Conservation (phyloP, 148 eudicot genomes). For the Spergularia marina region DNA sequence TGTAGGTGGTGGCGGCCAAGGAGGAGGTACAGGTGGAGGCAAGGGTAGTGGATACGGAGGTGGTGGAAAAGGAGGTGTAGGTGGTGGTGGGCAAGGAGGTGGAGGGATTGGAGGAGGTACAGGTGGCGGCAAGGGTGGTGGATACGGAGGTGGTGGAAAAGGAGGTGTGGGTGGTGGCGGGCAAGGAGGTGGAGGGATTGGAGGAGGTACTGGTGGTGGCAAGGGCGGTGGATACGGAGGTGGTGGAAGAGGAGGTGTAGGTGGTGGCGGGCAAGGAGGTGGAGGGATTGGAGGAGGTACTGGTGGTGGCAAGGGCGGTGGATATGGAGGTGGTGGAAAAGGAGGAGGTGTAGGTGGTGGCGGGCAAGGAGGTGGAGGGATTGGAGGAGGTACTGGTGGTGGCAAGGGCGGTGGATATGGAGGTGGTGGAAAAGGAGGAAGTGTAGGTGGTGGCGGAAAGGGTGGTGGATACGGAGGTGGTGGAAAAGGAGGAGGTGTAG, state of each 20-base stretch:
- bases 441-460: background rate
- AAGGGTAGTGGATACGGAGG: background rate
- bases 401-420: background rate
- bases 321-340: background rate
- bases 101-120: slow-evolving; percentile 9
- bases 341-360: slow-evolving; percentile 5
- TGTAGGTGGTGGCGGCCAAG: slow-evolving; percentile 4
- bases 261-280: background rate
- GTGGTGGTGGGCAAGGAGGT: slow-evolving; percentile 3
- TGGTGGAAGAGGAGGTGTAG: background rate
- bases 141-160: background rate
- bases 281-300: slow-evolving; percentile 10
- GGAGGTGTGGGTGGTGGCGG: slow-evolving; percentile 1
- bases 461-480: slow-evolving; percentile 13
- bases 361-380: background rate
- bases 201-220: slow-evolving; percentile 15
- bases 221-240: background rate
- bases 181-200: background rate
- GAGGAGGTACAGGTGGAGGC: slow-evolving; percentile 13
- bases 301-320: background rate
- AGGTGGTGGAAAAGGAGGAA: background rate
- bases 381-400: slow-evolving; percentile 13
- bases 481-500: background rate
- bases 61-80: slow-evolving; percentile 4
- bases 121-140: slow-evolving; percentile 1